Conservation (phyloP, 805 yeast genomes). For the Cyberlindnera galapagoensis region DNA sequence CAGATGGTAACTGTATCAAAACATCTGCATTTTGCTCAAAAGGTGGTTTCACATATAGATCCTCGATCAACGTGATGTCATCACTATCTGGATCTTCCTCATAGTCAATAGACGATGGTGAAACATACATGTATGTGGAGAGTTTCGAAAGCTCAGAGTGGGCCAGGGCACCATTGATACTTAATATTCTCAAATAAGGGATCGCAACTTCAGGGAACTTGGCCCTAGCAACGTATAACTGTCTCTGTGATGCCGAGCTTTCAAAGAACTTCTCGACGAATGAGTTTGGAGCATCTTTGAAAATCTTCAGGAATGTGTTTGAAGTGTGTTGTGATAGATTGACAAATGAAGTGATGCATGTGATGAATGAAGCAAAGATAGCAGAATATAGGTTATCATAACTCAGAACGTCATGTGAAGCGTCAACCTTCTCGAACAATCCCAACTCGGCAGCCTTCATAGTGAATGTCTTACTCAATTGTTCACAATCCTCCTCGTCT, state of each 20-base stretch:
- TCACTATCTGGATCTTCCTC: constrained; percentile 44
- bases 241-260: constrained; percentile 27
- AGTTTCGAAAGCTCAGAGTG: constrained; percentile 52
- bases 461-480: constrained; percentile 9
- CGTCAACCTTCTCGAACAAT: constrained; percentile 40
- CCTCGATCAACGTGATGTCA: constrained; percentile 41
- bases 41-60: constrained; percentile 50
- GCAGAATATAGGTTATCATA: constrained; percentile 48
- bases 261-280: constrained; percentile 34
- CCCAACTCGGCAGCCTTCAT: constrained; percentile 31
- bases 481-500: constrained; percentile 14
- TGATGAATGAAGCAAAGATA: constrained; percentile 30
- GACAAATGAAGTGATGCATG: constrained; percentile 35
- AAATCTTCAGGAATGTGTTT: constrained; percentile 24
- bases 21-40: constrained; percentile 42
- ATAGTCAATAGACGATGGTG: constrained; percentile 32
- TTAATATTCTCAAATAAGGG: constrained; percentile 54
- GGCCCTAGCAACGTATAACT: constrained; percentile 46
- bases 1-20: constrained; percentile 38
- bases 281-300: constrained; percentile 27
- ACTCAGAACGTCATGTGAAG: constrained; percentile 35
- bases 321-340: constrained; percentile 36
- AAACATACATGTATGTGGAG: constrained; percentile 52
- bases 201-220: constrained; percentile 65
- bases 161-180: constrained; percentile 64